A percentile compares a stretch with the other conserved stretches of the same genome.
These are phyloP conservation scores for Salix udensis DNA, from an alignment of 345 rosid species.

Conservation along the genomic window DNA sequence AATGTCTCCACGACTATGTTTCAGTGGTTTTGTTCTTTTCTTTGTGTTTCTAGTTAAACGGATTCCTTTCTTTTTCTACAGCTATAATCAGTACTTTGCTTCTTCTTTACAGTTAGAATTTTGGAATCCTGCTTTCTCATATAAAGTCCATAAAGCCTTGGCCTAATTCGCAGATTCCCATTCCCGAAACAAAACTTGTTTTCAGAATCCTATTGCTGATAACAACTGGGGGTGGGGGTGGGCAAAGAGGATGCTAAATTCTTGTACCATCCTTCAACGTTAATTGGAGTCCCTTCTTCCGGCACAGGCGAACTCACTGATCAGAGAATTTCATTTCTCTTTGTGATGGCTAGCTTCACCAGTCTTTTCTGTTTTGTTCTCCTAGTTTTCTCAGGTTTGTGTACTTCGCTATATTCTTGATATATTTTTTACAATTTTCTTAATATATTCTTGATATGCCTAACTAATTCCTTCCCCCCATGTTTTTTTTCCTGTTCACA, in stretches of 20 bases:
- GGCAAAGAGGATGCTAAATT: too few relatives aligned
- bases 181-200: too few relatives aligned
- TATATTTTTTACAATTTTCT: neutral
- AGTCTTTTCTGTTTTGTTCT: neutral
- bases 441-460: neutral
- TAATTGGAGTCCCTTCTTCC: too few relatives aligned
- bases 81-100: neutral
- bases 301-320: too few relatives aligned
- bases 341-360: neutral
- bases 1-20: neutral
- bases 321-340: neutral
- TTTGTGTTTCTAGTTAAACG: neutral
- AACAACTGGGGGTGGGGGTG: too few relatives aligned
- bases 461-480: neutral
- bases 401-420: neutral
- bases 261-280: too few relatives aligned
- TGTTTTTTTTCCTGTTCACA: too few relatives aligned
- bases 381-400: constrained; percentile 3
- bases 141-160: neutral
- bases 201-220: too few relatives aligned
- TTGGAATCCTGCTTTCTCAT: neutral
- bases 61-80: neutral
- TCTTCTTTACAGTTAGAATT: neutral
- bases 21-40: neutral
- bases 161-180: too few relatives aligned